Conservation (phyloP, 1,139 yeast genomes). For the Diutina neorugosa region DNA sequence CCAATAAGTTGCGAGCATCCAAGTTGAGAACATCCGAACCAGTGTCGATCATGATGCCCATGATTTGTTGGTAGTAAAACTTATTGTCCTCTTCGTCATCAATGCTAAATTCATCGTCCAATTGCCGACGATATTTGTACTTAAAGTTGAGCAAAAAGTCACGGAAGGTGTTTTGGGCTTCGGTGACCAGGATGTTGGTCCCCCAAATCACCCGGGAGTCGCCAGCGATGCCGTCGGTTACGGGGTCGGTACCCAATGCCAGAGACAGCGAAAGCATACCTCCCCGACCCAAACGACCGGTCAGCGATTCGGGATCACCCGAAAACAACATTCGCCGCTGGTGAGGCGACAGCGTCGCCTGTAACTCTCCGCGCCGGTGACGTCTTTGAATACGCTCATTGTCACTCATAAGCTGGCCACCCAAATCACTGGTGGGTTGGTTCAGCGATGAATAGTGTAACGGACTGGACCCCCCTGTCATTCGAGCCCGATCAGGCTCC, state of each 20-base stretch:
- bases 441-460: neutral
- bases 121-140: conserved; percentile 53
- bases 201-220: conserved; percentile 97
- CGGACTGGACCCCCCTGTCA: conserved; percentile 1
- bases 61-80: conserved; percentile 58
- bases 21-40: conserved; percentile 77
- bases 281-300: neutral
- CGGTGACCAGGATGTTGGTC: conserved; percentile 87
- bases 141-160: conserved; percentile 79
- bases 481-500: neutral
- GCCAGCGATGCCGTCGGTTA: conserved; percentile 29
- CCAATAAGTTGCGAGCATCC: conserved; percentile 69
- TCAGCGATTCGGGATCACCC: neutral
- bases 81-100: conserved; percentile 52
- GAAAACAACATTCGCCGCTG: conserved; percentile 3
- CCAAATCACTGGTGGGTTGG: neutral
- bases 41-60: conserved; percentile 62
- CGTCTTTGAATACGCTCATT: neutral
- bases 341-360: neutral
- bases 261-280: conserved; percentile 9
- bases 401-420: neutral
- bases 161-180: conserved; percentile 68
- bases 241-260: conserved; percentile 17
- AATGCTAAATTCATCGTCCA: conserved; percentile 30
- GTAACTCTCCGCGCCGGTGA: neutral